phyloP scores from a whole-genome alignment of 768 basidiomycete species.

The Termitomyces sp. region DNA sequence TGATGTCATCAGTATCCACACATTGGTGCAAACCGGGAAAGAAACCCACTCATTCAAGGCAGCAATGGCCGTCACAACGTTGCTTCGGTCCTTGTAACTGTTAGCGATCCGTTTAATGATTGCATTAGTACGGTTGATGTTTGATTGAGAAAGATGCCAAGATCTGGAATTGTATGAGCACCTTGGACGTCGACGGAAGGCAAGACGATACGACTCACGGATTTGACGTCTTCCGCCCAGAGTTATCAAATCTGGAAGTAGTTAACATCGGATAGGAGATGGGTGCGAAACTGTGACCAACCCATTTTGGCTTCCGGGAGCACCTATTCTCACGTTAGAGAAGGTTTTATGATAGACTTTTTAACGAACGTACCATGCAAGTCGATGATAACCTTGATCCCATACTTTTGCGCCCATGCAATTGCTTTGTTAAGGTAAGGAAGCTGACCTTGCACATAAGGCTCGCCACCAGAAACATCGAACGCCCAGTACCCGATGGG shows the following conservation, averaged over 20 bases:
- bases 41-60: constrained; percentile 69
- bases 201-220: constrained; percentile 34
- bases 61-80: constrained; percentile 63
- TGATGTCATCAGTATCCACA: constrained; percentile 19
- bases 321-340: constrained; percentile 31
- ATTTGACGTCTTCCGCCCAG: constrained; percentile 54
- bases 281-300: constrained; percentile 23
- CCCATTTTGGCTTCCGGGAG: constrained; percentile 84
- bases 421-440: constrained; percentile 65
- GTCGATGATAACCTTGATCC: constrained; percentile 80
- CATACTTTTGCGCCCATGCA: constrained; percentile 64
- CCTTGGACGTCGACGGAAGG: background rate
- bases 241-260: constrained; percentile 67
- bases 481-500: constrained; percentile 93
- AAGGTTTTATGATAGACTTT: background rate
- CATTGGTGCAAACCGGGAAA: background rate
- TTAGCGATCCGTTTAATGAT: constrained; percentile 60
- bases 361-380: constrained; percentile 42
- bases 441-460: constrained; percentile 73
- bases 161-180: constrained; percentile 22
- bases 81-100: constrained; percentile 48
- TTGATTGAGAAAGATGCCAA: constrained; percentile 65
- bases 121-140: constrained; percentile 61
- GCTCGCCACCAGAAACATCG: constrained; percentile 75
- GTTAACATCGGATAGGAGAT: constrained; percentile 2